Base-by-base conservation (phyloP, 139 green algal species). In the Volvox africanus region DNA sequence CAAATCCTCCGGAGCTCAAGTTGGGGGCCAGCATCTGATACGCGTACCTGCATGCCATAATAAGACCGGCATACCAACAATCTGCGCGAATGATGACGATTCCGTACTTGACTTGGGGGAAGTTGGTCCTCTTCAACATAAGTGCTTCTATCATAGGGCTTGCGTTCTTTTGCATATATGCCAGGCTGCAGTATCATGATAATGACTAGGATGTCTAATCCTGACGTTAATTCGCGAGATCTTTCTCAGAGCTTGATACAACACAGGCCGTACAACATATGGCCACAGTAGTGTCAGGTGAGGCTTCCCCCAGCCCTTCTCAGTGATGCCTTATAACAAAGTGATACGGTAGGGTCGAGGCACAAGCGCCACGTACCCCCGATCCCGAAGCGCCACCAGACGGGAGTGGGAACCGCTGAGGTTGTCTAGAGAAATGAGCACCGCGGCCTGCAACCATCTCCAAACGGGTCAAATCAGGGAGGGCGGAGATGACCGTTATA, bases 11-110 rank as follows among this genome's bases (percentile, higher is more conserved):
- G 21, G 65, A 73, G 24, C 17, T 87, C 18, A 19, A 11, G 14
- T 75, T 87, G 21, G 55, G 55, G 9, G 55, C 80, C 61, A 73
- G 80, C 55, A 87, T 26, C 80, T 76, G 32, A n/a, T 55, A 87
- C 0, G 26, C 80, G 17, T 87, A 75, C 80, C 62, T 88, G 62
- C 14, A 79, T 79, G 71, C 28, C 30, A n/a, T 9, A 28, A 12
- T 28, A 73, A 24, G 21, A 16, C 65, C 21, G 9, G 24, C 65
- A 73, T 12, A 73, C 24, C 21, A 73, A 73, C 65, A 11, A 24
- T 30, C 11, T 28, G n/a, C n/a, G n/a, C n/a, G n/a, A n/a, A n/a
- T n/a, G n/a, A n/a, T n/a, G n/a, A n/a, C n/a, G n/a, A n/a, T n/a
- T n/a, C n/a, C 65, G 5, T 30, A 28, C 16, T 28, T 12, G 65